Base-by-base conservation (phyloP, 768 basidiomycete species). In the Tylopilus balloui region DNA sequence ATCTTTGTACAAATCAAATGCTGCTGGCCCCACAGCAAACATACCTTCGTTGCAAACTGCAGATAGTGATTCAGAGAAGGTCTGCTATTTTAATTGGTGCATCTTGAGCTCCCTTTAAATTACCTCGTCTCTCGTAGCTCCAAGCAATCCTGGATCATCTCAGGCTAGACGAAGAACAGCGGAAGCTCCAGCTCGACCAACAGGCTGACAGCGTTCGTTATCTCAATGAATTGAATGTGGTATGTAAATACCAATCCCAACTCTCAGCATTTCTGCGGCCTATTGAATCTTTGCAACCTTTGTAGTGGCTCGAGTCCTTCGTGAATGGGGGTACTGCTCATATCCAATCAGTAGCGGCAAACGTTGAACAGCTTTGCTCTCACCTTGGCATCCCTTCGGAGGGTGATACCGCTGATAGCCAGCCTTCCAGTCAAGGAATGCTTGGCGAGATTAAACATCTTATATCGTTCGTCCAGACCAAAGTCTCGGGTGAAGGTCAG, bases 241-340 rank as follows among this genome's bases (percentile, higher is more conserved):
- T 84, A 52, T 50, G 78, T 64, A 23, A n/a, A n/a, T n/a, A n/a
- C 42, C 21, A 7, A 36, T 44, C n/a, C 17, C 28, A 25, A 39
- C n/a, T 37, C 19, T 28, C n/a, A 10, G 17, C 32, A 1, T 24
- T 13, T 27, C 11, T n/a, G 19, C 1, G n/a, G 27, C 31, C 14
- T 17, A 28, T 24, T 40, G 3, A 57, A 38, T 49, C 11, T 14
- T 36, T 21, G 6, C 13, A 19, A 36, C 41, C 10, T 45, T 17
- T 19, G 6, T 51, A 87, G 81, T 93, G 91, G 91, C 76, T 93
- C 35, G 91, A 92, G 56, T 71, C 80, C 3, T 91, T 92, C 63
- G 87, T 91, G 32, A 81, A 80, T 34, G 81, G 83, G 37, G 83
- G 85, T n/a, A 83, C 82, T 0, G 76, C 78, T 13, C 86, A 90